Percentiles rank a stretch among this genome's conserved stretches.
Evolutionary conservation across 164 flowering plant genomes (phyloP).

Genomic region (Vitis vinifera): DNA sequence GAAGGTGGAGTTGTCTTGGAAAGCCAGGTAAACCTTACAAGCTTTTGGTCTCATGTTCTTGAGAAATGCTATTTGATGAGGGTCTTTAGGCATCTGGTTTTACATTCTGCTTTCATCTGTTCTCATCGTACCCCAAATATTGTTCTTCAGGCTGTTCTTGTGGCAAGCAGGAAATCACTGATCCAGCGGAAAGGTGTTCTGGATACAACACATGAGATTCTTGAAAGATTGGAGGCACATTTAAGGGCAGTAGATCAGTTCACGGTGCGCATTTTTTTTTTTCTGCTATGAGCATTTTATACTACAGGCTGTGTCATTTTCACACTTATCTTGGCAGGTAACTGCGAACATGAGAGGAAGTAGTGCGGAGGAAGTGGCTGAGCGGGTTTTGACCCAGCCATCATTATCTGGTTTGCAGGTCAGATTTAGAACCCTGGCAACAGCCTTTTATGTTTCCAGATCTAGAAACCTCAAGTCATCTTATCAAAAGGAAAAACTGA

Average conservation of each 20-base stretch:
- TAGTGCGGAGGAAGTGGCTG: conserved; percentile 90
- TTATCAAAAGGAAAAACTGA: no score
- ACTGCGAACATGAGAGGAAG: conserved; percentile 92
- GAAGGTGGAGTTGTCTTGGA: conserved; percentile 86
- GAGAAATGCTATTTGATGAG: not conserved
- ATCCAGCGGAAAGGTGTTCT: conserved; percentile 62
- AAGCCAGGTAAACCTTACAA: conserved; percentile 70
- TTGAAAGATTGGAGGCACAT: conserved; percentile 97
- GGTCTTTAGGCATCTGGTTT: not conserved
- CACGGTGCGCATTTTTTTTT: conserved; percentile 50
- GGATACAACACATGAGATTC: conserved; percentile 81
- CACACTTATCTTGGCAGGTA: conserved; percentile 52
- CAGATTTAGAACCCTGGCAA: not conserved
- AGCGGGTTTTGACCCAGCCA: conserved; percentile 68
- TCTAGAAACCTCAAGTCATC: no score
- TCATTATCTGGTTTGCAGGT: conserved; percentile 94
- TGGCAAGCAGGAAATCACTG: conserved; percentile 80
- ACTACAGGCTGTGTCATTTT: conserved; percentile 3
- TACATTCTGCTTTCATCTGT: not conserved
- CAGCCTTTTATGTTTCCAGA: no score
- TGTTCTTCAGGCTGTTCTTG: conserved; percentile 76
- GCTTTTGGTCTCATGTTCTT: conserved; percentile 2
- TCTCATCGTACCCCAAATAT: conserved; percentile 1
- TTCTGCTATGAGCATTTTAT: not conserved
- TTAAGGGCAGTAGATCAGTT: conserved; percentile 82